Conservation (phyloP, 208 protist species). For the Wallacemonas collosoma region DNA sequence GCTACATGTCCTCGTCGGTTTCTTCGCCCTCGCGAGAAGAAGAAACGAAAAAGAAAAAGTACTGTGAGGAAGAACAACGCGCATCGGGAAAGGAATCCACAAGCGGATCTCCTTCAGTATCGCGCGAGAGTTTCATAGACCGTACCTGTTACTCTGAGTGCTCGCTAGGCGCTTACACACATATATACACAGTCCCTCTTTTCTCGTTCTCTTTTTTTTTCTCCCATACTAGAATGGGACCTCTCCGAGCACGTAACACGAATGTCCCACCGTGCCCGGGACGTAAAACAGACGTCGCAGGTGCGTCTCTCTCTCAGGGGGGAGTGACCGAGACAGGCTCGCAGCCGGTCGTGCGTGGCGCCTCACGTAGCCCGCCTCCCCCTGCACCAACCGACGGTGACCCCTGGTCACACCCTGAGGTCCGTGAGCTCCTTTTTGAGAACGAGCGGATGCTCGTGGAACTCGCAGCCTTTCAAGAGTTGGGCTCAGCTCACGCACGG, state of each 20-base stretch:
- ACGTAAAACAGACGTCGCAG: neutral
- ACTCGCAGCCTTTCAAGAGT: slow-evolving; percentile 28
- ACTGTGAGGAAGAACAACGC: no score
- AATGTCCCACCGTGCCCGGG: neutral
- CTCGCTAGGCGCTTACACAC: no score
- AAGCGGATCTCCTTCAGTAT: no score
- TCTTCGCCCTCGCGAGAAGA: no score
- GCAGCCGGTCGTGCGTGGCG: neutral
- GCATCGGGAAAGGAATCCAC: no score
- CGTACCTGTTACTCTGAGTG: no score
- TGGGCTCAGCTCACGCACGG: neutral
- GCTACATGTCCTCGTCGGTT: no score
- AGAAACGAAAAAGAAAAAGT: no score
- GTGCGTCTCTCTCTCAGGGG: neutral
- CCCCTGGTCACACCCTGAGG: slow-evolving; percentile 27
- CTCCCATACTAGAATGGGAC: neutral
- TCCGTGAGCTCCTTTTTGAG: slow-evolving; percentile 53
- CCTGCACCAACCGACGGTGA: neutral
- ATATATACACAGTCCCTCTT: no score
- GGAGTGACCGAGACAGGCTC: no score
- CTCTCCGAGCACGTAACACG: slow-evolving; percentile 2
- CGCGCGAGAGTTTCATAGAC: no score
- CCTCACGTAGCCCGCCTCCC: neutral
- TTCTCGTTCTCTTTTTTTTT: neutral
- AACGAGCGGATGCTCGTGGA: slow-evolving; percentile 55